A percentile compares a stretch with the other conserved stretches of the same genome.
Evolutionary conservation across 257 asterid genomes (phyloP).

Genomic region (Jacaranda mimosifolia): DNA sequence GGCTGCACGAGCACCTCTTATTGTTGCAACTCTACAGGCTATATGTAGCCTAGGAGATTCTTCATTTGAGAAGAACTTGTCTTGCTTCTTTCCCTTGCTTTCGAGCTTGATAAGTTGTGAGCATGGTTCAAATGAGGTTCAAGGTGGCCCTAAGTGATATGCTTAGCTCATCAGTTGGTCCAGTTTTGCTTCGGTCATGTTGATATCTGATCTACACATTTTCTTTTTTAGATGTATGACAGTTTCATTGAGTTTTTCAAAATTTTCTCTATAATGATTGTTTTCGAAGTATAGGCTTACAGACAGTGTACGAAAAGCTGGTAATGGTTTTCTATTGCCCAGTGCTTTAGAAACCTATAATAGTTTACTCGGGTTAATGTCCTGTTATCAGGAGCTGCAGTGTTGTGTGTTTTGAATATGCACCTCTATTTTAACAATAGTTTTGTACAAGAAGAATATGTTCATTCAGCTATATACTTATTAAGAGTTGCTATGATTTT

Average conservation of each 20-base stretch:
- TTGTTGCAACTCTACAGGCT: constrained; percentile 88
- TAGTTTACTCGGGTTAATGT: not conserved
- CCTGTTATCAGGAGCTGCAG: too few relatives aligned
- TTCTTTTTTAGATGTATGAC: constrained; percentile 54
- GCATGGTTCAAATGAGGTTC: constrained; percentile 96
- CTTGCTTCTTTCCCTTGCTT: constrained; percentile 79
- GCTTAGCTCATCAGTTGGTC: constrained; percentile 87
- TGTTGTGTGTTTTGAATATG: too few relatives aligned
- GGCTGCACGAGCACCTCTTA: constrained; percentile 94
- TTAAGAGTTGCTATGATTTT: not conserved
- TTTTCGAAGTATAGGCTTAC: constrained; percentile 52
- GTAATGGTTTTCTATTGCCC: constrained; percentile 38
- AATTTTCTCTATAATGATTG: constrained; percentile 38
- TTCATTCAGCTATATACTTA: too few relatives aligned
- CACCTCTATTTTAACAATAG: too few relatives aligned
- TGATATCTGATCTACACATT: constrained; percentile 48
- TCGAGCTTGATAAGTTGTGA: constrained; percentile 90
- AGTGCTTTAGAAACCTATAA: constrained; percentile 41
- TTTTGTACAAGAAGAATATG: too few relatives aligned
- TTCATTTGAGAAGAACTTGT: constrained; percentile 78
- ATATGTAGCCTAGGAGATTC: constrained; percentile 76
- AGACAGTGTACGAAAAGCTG: constrained; percentile 43
- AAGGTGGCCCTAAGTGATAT: constrained; percentile 82
- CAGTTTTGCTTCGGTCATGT: constrained; percentile 80
- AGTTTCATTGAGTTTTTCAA: constrained; percentile 31